Conservation (phyloP, 257 asterid genomes). For the Solanum tarijense region DNA sequence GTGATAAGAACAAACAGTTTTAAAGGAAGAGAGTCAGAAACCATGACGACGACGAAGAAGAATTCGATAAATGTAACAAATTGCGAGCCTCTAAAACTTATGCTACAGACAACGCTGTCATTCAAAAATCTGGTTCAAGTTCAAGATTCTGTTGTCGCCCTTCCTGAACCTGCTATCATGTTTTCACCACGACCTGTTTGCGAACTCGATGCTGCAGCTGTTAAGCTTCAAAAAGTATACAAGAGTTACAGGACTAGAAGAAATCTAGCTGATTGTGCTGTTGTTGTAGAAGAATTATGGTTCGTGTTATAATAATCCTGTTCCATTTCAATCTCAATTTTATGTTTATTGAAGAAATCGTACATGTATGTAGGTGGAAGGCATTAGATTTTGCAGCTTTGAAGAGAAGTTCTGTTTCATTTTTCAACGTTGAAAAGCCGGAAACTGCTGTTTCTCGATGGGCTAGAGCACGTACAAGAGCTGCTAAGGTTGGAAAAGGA, state of each 20-base stretch:
- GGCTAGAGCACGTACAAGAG: constrained; percentile 94
- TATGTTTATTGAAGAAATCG: neutral
- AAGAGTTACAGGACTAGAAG: constrained; percentile 84
- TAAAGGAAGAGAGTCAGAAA: constrained; percentile 22
- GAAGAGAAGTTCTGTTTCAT: constrained; percentile 72
- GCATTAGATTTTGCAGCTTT: constrained; percentile 84
- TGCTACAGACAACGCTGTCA: constrained; percentile 48
- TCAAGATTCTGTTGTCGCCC: constrained; percentile 16
- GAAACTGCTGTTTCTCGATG: constrained; percentile 84
- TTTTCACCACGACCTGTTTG: constrained; percentile 60
- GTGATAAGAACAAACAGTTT: constrained; percentile 15
- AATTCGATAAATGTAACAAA: constrained; percentile 39
- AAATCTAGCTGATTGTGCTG: constrained; percentile 93
- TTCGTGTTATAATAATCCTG: constrained; percentile 12
- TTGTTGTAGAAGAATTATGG: constrained; percentile 96
- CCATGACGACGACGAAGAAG: constrained; percentile 22
- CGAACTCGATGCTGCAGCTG: constrained; percentile 90
- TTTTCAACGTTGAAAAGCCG: constrained; percentile 66
- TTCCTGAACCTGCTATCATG: constrained; percentile 59
- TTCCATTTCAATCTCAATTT: neutral
- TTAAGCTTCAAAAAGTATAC: constrained; percentile 81
- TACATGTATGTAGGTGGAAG: constrained; percentile 66
- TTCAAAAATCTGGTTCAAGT: constrained; percentile 55
- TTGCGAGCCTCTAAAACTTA: constrained; percentile 53
- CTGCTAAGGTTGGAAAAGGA: constrained; percentile 97